These are phyloP conservation scores for Coemansia sp. DNA, from an alignment of 192 early-diverging fungal genomes.

Conservation along the genomic window DNA sequence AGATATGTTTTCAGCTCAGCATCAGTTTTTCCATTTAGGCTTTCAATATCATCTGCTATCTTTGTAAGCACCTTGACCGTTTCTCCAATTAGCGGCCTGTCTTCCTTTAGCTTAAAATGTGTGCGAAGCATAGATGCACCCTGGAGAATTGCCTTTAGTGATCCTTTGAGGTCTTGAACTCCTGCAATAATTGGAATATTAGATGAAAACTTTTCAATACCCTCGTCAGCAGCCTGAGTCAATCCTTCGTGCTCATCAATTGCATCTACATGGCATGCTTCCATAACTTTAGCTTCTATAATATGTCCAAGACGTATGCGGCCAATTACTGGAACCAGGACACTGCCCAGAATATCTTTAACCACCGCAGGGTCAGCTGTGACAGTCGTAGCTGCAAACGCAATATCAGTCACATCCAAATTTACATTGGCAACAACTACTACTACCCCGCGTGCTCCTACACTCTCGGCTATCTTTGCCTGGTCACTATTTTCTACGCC, in stretches of 20 bases:
- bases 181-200: not conserved
- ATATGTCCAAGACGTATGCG: not conserved
- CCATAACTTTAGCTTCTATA: not conserved
- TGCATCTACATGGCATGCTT: not conserved
- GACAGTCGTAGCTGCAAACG: not conserved
- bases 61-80: not conserved
- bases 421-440: not conserved
- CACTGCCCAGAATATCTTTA: not conserved
- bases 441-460: not conserved
- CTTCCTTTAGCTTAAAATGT: not conserved
- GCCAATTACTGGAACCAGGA: not conserved
- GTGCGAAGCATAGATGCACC: not conserved
- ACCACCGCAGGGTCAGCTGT: not conserved
- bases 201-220: not conserved
- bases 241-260: not conserved
- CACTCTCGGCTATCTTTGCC: slow-evolving; percentile 5
- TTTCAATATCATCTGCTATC: not conserved
- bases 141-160: not conserved
- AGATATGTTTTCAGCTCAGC: too few relatives aligned
- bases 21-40: not conserved
- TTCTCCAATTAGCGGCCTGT: not conserved
- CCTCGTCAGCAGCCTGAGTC: not conserved
- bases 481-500: slow-evolving; percentile 3
- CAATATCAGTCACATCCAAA: too few relatives aligned
- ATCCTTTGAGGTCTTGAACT: not conserved